Evolutionary conservation across 2,329 filamentous ascomycete species (phyloP).

Genomic region (Scytalidium lignicola): DNA sequence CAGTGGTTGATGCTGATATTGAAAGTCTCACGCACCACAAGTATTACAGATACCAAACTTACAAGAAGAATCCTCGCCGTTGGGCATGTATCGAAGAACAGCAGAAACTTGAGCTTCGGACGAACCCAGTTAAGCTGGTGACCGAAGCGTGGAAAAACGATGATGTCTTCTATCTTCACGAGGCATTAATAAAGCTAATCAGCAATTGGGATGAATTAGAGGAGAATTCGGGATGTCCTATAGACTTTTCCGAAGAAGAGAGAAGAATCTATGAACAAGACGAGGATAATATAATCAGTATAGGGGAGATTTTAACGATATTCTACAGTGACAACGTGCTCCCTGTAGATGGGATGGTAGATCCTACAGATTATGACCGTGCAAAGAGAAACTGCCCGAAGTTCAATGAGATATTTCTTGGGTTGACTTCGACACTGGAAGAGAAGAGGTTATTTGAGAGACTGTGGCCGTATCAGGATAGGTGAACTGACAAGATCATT

Average conservation of each 20-base stretch:
- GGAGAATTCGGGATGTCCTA: not conserved
- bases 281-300: not conserved
- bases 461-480: not conserved
- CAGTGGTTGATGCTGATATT: slow-evolving; percentile 33
- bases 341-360: not conserved
- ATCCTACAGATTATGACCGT: not conserved
- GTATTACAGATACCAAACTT: not conserved
- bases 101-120: slow-evolving; percentile 84
- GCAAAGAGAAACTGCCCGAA: not conserved
- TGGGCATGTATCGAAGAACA: slow-evolving; percentile 44
- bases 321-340: not conserved
- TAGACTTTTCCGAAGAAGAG: not conserved
- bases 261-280: not conserved
- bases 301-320: not conserved
- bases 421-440: not conserved
- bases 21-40: not conserved
- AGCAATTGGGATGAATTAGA: not conserved
- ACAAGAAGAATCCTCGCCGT: not conserved
- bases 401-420: not conserved
- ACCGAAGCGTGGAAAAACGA: slow-evolving; percentile 50
- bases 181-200: not conserved
- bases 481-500: too few species aligned
- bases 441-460: not conserved
- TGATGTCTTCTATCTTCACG: not conserved
- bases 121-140: slow-evolving; percentile 85